Percentiles rank a stretch among this genome's conserved stretches.
Conservation (phyloP, 208 protist genomes). For the Acanthamoeba sp. region DNA sequence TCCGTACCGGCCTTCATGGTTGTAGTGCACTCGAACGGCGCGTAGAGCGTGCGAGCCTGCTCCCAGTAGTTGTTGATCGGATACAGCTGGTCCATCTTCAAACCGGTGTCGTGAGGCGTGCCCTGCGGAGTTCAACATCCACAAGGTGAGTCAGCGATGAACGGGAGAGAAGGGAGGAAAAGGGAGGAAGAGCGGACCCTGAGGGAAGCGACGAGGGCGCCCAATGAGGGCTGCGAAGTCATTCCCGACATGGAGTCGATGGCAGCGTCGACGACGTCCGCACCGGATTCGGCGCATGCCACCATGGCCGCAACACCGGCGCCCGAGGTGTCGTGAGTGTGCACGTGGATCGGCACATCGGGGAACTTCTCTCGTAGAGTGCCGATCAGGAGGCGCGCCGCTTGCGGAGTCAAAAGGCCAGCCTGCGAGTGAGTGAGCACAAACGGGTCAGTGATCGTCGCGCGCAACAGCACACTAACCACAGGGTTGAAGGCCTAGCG, state of each 20-base stretch:
- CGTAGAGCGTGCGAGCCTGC: slow-evolving; percentile 85
- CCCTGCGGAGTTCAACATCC: not conserved
- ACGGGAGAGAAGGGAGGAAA: not conserved
- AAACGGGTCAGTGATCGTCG: not conserved
- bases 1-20: slow-evolving; percentile 80
- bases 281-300: slow-evolving; percentile 88
- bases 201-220: slow-evolving; percentile 89
- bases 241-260: slow-evolving; percentile 92
- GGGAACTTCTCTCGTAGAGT: slow-evolving; percentile 86
- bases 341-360: slow-evolving; percentile 93
- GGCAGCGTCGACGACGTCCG: slow-evolving; percentile 92
- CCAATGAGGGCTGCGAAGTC: slow-evolving; percentile 92
- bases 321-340: slow-evolving; percentile 94
- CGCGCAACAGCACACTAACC: not conserved
- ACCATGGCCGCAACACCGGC: slow-evolving; percentile 91
- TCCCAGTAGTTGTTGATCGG: slow-evolving; percentile 81
- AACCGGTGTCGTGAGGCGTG: slow-evolving; percentile 76
- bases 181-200: not conserved
- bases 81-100: slow-evolving; percentile 80
- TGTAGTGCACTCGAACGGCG: slow-evolving; percentile 86
- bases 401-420: slow-evolving; percentile 90
- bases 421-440: slow-evolving; percentile 74
- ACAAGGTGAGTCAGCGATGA: not conserved
- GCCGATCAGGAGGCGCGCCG: slow-evolving; percentile 83
- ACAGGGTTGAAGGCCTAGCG: not conserved